phyloP scores from a whole-genome alignment of 2,329 filamentous ascomycete genomes.

The Alternaria ethzedia region DNA sequence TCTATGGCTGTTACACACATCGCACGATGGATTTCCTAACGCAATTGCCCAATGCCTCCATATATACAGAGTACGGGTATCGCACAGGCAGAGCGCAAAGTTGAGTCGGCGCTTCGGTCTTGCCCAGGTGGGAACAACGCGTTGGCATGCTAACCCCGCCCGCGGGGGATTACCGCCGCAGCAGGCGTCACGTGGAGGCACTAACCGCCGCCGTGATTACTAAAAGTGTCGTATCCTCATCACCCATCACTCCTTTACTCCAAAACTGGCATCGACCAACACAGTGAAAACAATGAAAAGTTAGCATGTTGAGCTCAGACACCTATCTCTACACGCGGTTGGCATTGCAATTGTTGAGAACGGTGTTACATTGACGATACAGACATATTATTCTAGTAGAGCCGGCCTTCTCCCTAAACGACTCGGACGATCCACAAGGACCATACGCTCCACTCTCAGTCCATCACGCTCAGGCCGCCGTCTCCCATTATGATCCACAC shows the following conservation, averaged over 20 bases:
- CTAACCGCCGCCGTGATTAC: not conserved
- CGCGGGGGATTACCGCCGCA: not conserved
- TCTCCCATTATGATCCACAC: not conserved
- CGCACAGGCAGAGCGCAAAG: not conserved
- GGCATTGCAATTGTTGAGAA: not conserved
- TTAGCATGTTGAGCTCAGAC: not conserved
- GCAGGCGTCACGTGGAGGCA: not conserved
- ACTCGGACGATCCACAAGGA: not conserved
- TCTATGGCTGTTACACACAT: not conserved
- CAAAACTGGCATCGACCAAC: no score
- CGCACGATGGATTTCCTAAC: not conserved
- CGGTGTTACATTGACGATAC: not conserved
- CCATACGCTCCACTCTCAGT: not conserved
- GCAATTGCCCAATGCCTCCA: not conserved
- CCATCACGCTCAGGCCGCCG: not conserved
- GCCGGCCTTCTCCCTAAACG: not conserved
- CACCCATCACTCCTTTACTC: not conserved
- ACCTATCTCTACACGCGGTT: not conserved
- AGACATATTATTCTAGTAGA: not conserved
- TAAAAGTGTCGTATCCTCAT: not conserved
- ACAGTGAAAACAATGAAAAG: not conserved
- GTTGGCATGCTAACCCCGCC: not conserved
- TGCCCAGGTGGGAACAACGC: not conserved
- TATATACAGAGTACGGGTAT: not conserved
- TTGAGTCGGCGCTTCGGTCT: not conserved